Evolutionary conservation across 345 rosid species (phyloP), one percentile per base, ranked within the genome.

Genomic region (Camelina sativa): DNA sequence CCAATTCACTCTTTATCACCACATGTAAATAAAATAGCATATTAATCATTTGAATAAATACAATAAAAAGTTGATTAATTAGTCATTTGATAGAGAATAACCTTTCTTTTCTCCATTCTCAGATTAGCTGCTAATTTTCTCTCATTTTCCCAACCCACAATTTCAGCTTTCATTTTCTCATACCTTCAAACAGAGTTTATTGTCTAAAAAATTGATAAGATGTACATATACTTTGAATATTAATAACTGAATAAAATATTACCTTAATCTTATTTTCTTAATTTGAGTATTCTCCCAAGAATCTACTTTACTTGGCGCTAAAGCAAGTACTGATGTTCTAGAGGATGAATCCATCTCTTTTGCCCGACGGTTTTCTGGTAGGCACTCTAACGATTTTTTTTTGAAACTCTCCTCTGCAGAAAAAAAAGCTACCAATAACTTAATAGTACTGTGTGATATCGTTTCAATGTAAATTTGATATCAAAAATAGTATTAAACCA

Each of bases 231-330:
- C 3, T 41, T 50, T 7, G 10, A 4, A 54, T 32, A n/a, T 55
- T 43, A 63, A 64, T 57, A 40, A 47, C 12, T 20, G 7, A 57
- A 50, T 32, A 58, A 68, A 74, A 34, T 30, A 2, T 44, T 28
- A 86, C 98, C 90, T 56, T 81, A 75, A 72, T 71, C 74, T 82
- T 8, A 83, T 83, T 83, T 80, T 87, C 53, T 82, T 73, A 25
- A 86, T 77, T 53, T 81, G 83, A 65, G 82, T 70, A 68, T 52
- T 84, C 83, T 93, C 91, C 97, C 98, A 88, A 23, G 96, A 74
- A 73, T 86, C 89, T 56, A 77, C 81, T 82, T 81, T 82, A 20
- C 77, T 70, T 74, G 75, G 79, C 11, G 3, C 66, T 44, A 70
- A 73, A 44, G 65, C 69, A 11, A 51, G 78, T 62, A 69, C 69